Conservation (phyloP, 2,329 filamentous ascomycete genomes). For the Mycosphaerella sp. region DNA sequence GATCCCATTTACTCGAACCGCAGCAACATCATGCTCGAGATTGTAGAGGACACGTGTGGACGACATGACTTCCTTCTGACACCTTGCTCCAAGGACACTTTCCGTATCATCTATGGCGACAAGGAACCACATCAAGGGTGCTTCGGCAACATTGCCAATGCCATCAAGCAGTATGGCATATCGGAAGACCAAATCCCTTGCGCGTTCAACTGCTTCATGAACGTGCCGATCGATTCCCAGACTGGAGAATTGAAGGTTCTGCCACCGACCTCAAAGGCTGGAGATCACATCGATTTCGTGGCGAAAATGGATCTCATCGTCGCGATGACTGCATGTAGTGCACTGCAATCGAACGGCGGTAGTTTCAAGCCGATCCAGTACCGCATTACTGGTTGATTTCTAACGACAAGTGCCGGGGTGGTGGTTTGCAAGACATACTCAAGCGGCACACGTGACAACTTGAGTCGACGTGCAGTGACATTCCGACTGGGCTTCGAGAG, state of each 20-base stretch:
- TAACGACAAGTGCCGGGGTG: not conserved
- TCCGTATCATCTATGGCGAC: conserved; percentile 24
- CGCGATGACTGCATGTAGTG: conserved; percentile 25
- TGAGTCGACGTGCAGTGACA: too few relatives aligned
- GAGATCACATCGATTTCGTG: conserved; percentile 25
- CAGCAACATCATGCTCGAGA: conserved; percentile 18
- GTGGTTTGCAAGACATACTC: too few relatives aligned
- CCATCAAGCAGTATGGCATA: conserved; percentile 20
- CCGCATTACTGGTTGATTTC: conserved; percentile 4
- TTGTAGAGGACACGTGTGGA: conserved; percentile 18
- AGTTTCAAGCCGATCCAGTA: conserved; percentile 23
- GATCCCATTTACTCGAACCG: conserved; percentile 22
- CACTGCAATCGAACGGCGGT: conserved; percentile 23
- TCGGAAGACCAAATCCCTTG: conserved; percentile 22
- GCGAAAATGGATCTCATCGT: conserved; percentile 29
- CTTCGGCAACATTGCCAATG: conserved; percentile 26
- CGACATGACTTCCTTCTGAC: conserved; percentile 22
- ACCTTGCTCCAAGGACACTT: conserved; percentile 23
- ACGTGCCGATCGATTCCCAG: conserved; percentile 24
- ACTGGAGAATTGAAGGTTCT: conserved; percentile 23
- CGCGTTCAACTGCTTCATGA: conserved; percentile 29
- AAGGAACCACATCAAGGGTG: conserved; percentile 26
- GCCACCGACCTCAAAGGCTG: conserved; percentile 24
- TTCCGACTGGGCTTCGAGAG: too few relatives aligned
- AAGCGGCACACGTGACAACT: too few relatives aligned